Base-by-base conservation (phyloP, 2,329 filamentous ascomycete genomes). In the Xylariales sp. region DNA sequence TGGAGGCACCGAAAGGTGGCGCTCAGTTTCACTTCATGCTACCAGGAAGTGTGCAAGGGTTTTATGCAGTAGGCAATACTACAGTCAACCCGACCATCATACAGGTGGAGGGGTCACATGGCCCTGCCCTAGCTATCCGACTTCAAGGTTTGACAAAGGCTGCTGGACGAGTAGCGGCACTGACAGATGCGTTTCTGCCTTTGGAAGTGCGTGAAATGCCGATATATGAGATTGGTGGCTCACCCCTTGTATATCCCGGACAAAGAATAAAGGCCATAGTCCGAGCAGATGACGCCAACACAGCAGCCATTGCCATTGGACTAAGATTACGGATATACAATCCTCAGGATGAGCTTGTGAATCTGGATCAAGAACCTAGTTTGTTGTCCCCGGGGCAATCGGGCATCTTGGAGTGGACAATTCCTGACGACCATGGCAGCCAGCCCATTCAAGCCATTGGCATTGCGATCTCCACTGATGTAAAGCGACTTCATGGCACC, bases 11-110 rank as follows among this genome's bases (percentile, higher is more conserved):
- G 3, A 61, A 61, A 13, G 39, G 48, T 14, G 60, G 57, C 8
- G 57, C 60, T 2, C 61, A 63, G 34, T 63, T 59, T 30, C 59
- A 63, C 37, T 63, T 63, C 37, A 48, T 47, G 6, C 50, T 63
- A 8, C 58, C 59, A 1, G 59, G 60, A 1, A 61, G 60, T 21
- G 49, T 62, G 3, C 61, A 63, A 33, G 61, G 59, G 4, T 62
- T 62, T 38, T 47, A 38, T 28, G 43, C 33, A 13, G 27, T 30
- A 8, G 32, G 14, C n/a, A 25, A 25, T 25, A 25, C 8, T 25
- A 25, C 8, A 8, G 23, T 25, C 23, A n/a, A 8, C n/a, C 23
- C 23, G 7, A 4, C 17, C 24, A 32, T 38, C 11, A 29, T 31
- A 4, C 20, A 12, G 8, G n/a, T 45, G 13, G 36, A 33, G 35